Base-by-base conservation (phyloP, 305 asterid species). In the Fraxinus xanthoxyloides region DNA sequence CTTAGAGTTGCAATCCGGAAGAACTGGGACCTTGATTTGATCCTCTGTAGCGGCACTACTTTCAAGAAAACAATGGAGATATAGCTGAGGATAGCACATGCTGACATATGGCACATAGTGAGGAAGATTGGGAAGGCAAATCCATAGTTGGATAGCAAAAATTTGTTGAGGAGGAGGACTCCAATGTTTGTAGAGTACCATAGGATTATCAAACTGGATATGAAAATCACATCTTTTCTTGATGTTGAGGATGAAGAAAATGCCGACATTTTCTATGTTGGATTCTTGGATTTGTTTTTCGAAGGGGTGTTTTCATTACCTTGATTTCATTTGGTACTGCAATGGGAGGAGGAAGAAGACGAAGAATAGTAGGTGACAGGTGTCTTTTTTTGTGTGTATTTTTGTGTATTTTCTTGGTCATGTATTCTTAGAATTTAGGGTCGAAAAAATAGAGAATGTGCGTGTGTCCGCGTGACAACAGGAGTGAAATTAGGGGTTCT, bases 31-130 rank as follows among this genome's bases (percentile, higher is more conserved):
- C 95, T 86, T 36, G 99, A 96, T 89, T 93, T 96, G 89, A 96
- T 89, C 89, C 90, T 89, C 92, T 96, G 99, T 5, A 87, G 82
- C 26, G 98, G 98, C 23, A 92, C 97, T 5, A 96, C 56, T 70
- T 94, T 96, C 72, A 96, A 87, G 88, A 94, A 91, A 30, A 91
- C 83, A 72, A 96, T 90, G 51, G 99, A 93, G 80, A 96, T 19
- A 89, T 96, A 92, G 89, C 99, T 96, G 88, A 96, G 94, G 78
- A 93, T 77, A 36, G 99, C 92, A 84, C 99, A 96, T 82, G 99
- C 99, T 1, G 97, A 84, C 99, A 96, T 96, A 92, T 96, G 99
- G 89, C 99, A 96, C 98, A 96, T 96, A 79, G 99, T 96, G 82
- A 96, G 97, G 88, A 96, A 96, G 43, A 94, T 87, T 5, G 99